Evolutionary conservation across 345 rosid species (phyloP).

Genomic region (Gossypium turneri): DNA sequence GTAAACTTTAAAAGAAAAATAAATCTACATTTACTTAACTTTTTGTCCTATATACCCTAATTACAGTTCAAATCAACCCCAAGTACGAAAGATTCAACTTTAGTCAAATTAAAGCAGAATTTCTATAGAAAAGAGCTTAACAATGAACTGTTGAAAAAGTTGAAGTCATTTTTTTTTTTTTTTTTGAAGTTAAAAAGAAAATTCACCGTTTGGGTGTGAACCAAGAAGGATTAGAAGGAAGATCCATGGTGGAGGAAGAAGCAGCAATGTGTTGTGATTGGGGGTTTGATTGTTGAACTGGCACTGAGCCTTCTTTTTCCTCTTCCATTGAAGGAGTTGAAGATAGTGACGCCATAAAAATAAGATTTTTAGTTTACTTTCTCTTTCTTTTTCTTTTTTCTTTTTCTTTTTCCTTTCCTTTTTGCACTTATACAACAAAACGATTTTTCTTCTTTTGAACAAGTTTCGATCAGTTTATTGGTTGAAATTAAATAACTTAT

Average conservation of each 20-base stretch:
- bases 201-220: slow-evolving; percentile 54
- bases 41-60: not conserved
- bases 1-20: not conserved
- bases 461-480: no score
- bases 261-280: slow-evolving; percentile 22
- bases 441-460: no score
- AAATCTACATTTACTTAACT: not conserved
- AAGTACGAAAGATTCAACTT: not conserved
- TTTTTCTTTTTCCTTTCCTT: not conserved
- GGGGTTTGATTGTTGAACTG: not conserved
- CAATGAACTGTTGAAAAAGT: not conserved
- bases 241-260: slow-evolving; percentile 5
- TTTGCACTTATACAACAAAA: not conserved
- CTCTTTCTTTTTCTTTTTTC: not conserved
- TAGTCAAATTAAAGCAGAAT: not conserved
- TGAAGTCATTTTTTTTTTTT: not conserved
- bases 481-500: no score
- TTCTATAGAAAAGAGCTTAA: not conserved
- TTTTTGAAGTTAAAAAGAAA: not conserved
- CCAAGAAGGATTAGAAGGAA: slow-evolving; percentile 38
- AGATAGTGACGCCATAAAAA: not conserved
- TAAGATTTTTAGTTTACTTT: not conserved
- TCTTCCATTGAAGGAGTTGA: not conserved
- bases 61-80: not conserved
- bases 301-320: not conserved